phyloP scores from a whole-genome alignment of 129 eudicot species.

The Centrapalus pauciflorus region DNA sequence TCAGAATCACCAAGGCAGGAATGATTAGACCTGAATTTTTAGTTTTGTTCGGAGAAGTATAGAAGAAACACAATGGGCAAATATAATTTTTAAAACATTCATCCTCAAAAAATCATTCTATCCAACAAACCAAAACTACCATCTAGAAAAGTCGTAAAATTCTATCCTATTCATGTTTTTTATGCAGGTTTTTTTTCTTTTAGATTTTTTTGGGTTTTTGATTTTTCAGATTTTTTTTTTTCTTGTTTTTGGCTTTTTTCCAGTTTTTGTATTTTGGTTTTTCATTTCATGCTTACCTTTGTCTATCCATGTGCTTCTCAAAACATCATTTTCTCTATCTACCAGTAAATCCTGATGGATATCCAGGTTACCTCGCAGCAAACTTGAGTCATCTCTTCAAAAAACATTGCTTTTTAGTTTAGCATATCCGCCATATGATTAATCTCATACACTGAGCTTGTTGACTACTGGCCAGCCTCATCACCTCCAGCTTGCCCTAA shows the following conservation, averaged over 20 bases:
- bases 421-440: constrained; percentile 4
- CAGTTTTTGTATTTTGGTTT: constrained; percentile 9
- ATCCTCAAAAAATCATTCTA: constrained; percentile 22
- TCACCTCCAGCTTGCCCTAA: constrained; percentile 15
- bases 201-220: not conserved
- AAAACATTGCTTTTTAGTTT: constrained; percentile 3
- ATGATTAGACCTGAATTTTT: no score
- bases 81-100: constrained; percentile 13
- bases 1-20: no score
- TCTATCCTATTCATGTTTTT: not conserved
- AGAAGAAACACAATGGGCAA: constrained; percentile 14
- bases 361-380: constrained; percentile 9
- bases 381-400: constrained; percentile 11
- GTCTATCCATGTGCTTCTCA: constrained; percentile 11
- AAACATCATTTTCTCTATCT: constrained; percentile 21
- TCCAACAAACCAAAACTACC: constrained; percentile 25
- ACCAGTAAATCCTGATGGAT: constrained; percentile 10
- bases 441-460: constrained; percentile 8
- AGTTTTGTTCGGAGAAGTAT: no score
- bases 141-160: constrained; percentile 14
- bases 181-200: constrained; percentile 6
- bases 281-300: constrained; percentile 19
- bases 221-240: not conserved
- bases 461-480: constrained; percentile 2
- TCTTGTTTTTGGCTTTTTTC: not conserved